Evolutionary conservation across 352 stramenopile species (phyloP).

Genomic region (Globisporangium takayamanum): DNA sequence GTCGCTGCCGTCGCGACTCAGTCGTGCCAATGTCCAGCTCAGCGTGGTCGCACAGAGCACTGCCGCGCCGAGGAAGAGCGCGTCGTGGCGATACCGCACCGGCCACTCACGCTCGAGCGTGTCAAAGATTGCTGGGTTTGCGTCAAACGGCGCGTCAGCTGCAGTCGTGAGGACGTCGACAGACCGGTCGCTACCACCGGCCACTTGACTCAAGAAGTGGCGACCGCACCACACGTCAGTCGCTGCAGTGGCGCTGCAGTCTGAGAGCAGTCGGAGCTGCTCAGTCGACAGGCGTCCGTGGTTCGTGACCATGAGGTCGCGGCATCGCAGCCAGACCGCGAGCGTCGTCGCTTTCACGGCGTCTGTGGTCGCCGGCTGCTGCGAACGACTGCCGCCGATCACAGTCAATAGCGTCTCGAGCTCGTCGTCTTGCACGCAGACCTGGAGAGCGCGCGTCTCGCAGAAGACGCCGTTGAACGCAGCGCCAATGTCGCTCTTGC

Average conservation of each 20-base stretch:
- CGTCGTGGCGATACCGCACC: conserved; percentile 4
- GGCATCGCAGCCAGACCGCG: conserved; percentile 12
- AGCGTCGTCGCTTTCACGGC: conserved; percentile 1
- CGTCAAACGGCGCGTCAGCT: conserved; percentile 6
- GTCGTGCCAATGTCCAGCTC: conserved; percentile 1
- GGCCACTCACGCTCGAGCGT: conserved; percentile 12
- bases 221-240: conserved; percentile 16
- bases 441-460: conserved; percentile 13
- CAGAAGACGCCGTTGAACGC: conserved; percentile 17
- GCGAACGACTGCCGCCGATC: conserved; percentile 2
- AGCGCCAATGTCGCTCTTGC: conserved; percentile 3
- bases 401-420: conserved; percentile 8
- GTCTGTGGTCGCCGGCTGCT: not conserved
- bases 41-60: conserved; percentile 3
- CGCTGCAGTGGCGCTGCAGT: conserved; percentile 4
- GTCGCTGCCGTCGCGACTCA: conserved; percentile 3
- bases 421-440: conserved; percentile 10
- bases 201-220: conserved; percentile 1
- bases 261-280: conserved; percentile 11
- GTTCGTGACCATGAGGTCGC: conserved; percentile 10
- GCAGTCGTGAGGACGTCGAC: not conserved
- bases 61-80: conserved; percentile 3
- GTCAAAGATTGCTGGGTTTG: conserved; percentile 12
- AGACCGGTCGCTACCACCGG: not conserved
- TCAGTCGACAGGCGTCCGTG: not conserved